Percentiles rank a stretch among this genome's conserved stretches.
These are phyloP conservation scores for Brettanomyces naardenensis DNA, from an alignment of 805 yeast species.

Conservation along the genomic window DNA sequence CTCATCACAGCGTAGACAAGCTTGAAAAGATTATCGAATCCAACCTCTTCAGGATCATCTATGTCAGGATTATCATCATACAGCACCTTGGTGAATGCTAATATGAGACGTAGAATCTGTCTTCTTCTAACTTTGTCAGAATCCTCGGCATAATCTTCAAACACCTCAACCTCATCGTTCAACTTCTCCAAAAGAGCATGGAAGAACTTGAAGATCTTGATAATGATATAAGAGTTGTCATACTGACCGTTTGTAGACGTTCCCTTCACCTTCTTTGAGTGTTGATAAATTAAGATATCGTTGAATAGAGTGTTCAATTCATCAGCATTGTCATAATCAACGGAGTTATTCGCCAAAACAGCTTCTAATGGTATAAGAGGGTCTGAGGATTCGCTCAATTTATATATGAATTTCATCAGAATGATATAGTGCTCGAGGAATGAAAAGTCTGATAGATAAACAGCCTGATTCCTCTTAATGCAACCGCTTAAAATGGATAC, in stretches of 20 bases:
- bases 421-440: constrained; percentile 30
- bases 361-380: constrained; percentile 20
- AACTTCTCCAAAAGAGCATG: constrained; percentile 17
- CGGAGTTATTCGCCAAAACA: constrained; percentile 6
- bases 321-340: constrained; percentile 11
- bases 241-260: constrained; percentile 9
- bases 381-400: constrained; percentile 20
- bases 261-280: constrained; percentile 6
- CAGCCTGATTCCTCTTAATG: constrained; percentile 37
- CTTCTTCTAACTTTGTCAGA: constrained; percentile 15
- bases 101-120: constrained; percentile 23
- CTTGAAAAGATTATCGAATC: constrained; percentile 26
- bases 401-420: constrained; percentile 19
- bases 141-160: constrained; percentile 20
- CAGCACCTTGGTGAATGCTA: constrained; percentile 25
- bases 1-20: constrained; percentile 18
- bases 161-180: constrained; percentile 16
- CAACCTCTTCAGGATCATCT: constrained; percentile 17
- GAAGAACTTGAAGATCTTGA: constrained; percentile 33
- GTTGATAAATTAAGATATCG: constrained; percentile 11
- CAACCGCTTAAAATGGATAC: constrained; percentile 41
- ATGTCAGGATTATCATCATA: constrained; percentile 16
- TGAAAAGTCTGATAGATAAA: constrained; percentile 51
- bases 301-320: constrained; percentile 14
- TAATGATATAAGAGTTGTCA: constrained; percentile 32